Evolutionary conservation across 495 filamentous ascomycete genomes (phyloP), one percentile per base, ranked within the genome.

Genomic region (Immersiella caudata): DNA sequence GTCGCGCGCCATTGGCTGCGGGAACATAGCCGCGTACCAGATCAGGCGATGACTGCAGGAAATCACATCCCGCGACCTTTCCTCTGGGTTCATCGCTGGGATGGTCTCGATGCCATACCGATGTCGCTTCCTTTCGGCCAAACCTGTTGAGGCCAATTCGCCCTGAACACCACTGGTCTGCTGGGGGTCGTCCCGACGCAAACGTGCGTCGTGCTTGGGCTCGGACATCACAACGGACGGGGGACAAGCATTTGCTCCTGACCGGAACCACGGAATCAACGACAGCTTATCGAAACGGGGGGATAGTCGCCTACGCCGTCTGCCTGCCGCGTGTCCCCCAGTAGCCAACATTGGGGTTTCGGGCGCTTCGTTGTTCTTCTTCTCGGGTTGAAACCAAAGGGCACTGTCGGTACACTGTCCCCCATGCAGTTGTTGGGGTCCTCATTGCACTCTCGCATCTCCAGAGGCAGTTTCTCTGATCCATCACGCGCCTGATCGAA

Each of bases 1-100:
- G 25, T 58, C 66, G 16, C 40, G 50, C 67, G 59, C 62, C 64
- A 74, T 74, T 74, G 72, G 70, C 62, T 64, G 24, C 57, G 68
- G 68, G 35, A 36, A 40, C 62, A 54, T 64, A 70, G 69, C 69
- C 66, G 73, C 59, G 58, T 64, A 57, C 68, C 66, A 70, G 68
- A 74, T 75, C 73, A 75, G 71, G 74, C 70, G 36, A 76, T 72
- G 57, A 63, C 60, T 70, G 69, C 73, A 71, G 66, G 35, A 58
- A 67, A 73, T 70, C 71, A 72, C 67, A 71, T 75, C 71, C 74
- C 71, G 33, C 73, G 66, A 74, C 74, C 70, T 70, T 70, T 60
- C 70, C 71, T 56, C 70, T 76, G 74, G 74, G 74, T 71, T 74
- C 64, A 59, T 68, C 66, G 40, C 64, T 52, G 24, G 62, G 35